Evolutionary conservation across 306 rosid genomes (phyloP).

Genomic region (Corylus heterophylla): DNA sequence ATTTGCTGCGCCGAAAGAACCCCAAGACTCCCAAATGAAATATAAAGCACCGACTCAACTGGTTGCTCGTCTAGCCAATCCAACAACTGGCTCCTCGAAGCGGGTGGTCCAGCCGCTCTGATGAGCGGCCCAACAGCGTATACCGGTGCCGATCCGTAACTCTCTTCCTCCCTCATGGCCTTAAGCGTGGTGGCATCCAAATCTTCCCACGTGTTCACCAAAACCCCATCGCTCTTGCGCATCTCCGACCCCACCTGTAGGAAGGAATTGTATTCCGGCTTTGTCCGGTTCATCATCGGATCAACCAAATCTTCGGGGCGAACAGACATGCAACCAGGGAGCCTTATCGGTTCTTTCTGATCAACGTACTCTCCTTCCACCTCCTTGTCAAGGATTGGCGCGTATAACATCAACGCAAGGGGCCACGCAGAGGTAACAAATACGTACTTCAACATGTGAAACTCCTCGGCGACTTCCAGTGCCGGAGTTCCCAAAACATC

Average conservation of each 20-base stretch:
- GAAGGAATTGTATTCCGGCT: constrained; percentile 24
- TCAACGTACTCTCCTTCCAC: constrained; percentile 5
- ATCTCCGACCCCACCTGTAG: not conserved
- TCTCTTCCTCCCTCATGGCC: constrained; percentile 28
- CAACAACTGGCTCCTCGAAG: not conserved
- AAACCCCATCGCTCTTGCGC: constrained; percentile 41
- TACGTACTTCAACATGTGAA: constrained; percentile 4
- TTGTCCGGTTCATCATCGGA: constrained; percentile 27
- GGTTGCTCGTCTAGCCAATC: constrained; percentile 62
- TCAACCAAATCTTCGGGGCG: constrained; percentile 40
- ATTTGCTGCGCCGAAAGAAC: constrained; percentile 47
- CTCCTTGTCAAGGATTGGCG: not conserved
- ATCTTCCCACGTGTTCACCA: constrained; percentile 67
- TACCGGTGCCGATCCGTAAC: constrained; percentile 30
- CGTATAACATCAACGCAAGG: not conserved
- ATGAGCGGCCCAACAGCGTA: constrained; percentile 59
- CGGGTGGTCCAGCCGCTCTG: constrained; percentile 1
- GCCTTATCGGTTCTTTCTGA: constrained; percentile 3
- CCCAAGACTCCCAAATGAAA: constrained; percentile 73
- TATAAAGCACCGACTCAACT: constrained; percentile 46
- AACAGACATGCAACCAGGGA: constrained; percentile 23
- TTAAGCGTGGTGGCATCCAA: constrained; percentile 20
- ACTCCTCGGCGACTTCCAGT: not conserved
- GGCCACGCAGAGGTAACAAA: not conserved
- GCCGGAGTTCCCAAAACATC: not conserved